phyloP scores from a whole-genome alignment of 345 rosid species.

The Pseudoturritis turrita region DNA sequence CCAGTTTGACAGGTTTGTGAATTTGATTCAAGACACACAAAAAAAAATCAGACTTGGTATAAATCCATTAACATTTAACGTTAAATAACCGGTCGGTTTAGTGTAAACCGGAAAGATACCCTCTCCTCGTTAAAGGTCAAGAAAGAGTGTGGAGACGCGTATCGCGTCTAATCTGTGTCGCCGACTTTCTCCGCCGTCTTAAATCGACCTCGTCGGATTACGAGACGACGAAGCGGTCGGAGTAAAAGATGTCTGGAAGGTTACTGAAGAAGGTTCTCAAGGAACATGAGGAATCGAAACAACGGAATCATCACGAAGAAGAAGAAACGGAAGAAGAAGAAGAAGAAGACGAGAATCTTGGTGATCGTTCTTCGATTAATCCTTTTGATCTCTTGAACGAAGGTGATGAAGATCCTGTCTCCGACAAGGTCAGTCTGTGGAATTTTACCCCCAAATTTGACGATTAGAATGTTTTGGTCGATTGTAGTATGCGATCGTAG shows the following conservation, averaged over 20 bases:
- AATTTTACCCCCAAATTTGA: not conserved
- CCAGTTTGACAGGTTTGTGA: no score
- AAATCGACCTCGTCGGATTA: not conserved
- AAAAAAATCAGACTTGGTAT: no score
- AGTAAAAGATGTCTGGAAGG: conserved; percentile 58
- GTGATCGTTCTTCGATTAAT: conserved; percentile 42
- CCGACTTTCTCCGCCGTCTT: conserved; percentile 27
- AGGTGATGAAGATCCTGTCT: conserved; percentile 30
- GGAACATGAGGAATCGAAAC: conserved; percentile 60
- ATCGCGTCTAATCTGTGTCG: conserved; percentile 20
- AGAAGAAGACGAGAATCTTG: conserved; percentile 23
- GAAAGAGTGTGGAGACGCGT: not conserved
- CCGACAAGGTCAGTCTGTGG: conserved; percentile 29
- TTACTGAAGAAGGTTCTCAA: conserved; percentile 67
- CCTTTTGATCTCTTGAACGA: conserved; percentile 81
- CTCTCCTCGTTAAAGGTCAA: not conserved
- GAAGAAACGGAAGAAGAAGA: conserved; percentile 33
- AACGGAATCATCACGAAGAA: conserved; percentile 29
- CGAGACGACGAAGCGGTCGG: not conserved
- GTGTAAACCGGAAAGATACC: not conserved
- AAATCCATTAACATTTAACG: no score
- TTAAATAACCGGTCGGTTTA: no score
- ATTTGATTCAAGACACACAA: no score
- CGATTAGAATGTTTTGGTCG: no score
- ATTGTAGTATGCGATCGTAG: no score